Conservation (phyloP, 805 yeast genomes). For the Wickerhamomyces ciferrii region DNA sequence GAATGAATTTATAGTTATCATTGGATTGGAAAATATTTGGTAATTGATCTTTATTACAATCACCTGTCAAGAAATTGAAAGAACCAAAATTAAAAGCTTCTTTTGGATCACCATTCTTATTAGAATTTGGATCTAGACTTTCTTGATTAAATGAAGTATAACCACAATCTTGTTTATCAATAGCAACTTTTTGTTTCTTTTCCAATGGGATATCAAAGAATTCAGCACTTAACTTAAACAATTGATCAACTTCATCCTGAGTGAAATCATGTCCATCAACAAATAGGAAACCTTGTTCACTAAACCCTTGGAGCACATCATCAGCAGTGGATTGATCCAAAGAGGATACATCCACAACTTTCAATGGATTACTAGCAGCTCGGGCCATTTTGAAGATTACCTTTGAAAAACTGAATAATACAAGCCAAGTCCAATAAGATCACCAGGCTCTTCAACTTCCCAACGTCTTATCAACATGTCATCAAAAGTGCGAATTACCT, state of each 20-base stretch:
- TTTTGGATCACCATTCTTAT: conserved; percentile 49
- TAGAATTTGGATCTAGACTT: conserved; percentile 26
- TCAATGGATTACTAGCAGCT: conserved; percentile 35
- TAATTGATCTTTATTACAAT: conserved; percentile 30
- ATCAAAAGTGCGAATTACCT: too few relatives aligned
- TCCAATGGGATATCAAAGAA: conserved; percentile 46
- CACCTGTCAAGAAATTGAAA: conserved; percentile 46
- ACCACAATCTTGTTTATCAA: conserved; percentile 55
- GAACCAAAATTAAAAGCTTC: conserved; percentile 67
- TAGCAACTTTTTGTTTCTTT: conserved; percentile 44
- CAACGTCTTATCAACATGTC: too few relatives aligned
- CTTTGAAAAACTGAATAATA: too few relatives aligned
- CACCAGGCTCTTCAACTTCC: too few relatives aligned
- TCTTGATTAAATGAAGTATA: conserved; percentile 53
- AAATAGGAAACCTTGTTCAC: conserved; percentile 60
- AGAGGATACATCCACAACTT: conserved; percentile 53
- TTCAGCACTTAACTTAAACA: conserved; percentile 43
- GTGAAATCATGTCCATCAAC: conserved; percentile 65
- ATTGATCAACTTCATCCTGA: conserved; percentile 43
- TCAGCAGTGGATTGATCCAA: conserved; percentile 38
- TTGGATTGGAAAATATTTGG: conserved; percentile 48
- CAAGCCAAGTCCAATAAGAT: too few relatives aligned
- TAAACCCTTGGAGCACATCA: conserved; percentile 51
- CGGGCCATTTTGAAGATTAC: background rate
- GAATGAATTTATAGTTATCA: conserved; percentile 35